Conservation (phyloP, 495 filamentous ascomycete genomes). For the Peziza echinospora region DNA sequence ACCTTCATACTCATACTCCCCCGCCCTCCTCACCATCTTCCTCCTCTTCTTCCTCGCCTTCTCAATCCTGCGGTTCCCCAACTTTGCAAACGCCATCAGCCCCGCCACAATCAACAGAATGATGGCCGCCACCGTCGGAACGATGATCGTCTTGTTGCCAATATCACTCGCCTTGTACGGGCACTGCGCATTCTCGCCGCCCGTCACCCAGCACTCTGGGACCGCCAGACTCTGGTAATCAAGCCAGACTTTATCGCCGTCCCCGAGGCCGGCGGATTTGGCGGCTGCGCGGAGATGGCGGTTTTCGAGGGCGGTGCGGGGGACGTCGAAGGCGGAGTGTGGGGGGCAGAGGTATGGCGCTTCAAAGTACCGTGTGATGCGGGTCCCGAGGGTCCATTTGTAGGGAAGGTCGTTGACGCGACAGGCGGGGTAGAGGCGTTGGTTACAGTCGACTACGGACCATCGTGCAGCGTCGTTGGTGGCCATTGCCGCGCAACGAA, state of each 20-base stretch:
- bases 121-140: slow-evolving; percentile 4
- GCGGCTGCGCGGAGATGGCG: slow-evolving; percentile 3
- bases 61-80: slow-evolving; percentile 3
- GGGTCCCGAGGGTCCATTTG: slow-evolving; percentile 5
- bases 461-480: slow-evolving; percentile 5
- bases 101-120: neutral
- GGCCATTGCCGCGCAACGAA: slow-evolving; percentile 7
- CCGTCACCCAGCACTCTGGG: slow-evolving; percentile 7
- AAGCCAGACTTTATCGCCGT: slow-evolving; percentile 5
- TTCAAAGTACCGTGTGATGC: slow-evolving; percentile 4
- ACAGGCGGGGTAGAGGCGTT: slow-evolving; percentile 7
- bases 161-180: slow-evolving; percentile 1
- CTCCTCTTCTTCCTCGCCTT: slow-evolving; percentile 2
- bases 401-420: slow-evolving; percentile 5
- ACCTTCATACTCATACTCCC: slow-evolving; percentile 10
- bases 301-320: slow-evolving; percentile 9
- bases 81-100: slow-evolving; percentile 1
- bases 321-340: slow-evolving; percentile 2
- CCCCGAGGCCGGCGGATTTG: neutral
- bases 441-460: slow-evolving; percentile 7
- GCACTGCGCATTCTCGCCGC: slow-evolving; percentile 6
- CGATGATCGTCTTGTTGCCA: slow-evolving; percentile 5
- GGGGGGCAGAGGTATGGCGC: slow-evolving; percentile 1
- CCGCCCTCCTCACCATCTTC: slow-evolving; percentile 8
- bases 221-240: slow-evolving; percentile 7